phyloP scores from a whole-genome alignment of 1,284 basidiomycete species.

The Puccinia novopanici region DNA sequence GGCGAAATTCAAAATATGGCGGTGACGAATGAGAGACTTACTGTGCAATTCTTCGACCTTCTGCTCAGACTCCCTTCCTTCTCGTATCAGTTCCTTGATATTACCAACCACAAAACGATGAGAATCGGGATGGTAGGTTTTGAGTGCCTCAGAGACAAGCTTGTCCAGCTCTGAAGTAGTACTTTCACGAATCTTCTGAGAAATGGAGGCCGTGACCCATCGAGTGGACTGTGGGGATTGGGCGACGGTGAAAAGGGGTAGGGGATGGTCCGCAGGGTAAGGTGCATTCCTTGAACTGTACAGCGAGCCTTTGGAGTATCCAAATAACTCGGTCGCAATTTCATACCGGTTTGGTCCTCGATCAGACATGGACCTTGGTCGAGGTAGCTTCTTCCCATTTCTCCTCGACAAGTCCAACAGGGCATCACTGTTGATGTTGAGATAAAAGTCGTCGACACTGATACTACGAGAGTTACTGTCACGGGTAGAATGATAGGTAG shows the following conservation, averaged over 20 bases:
- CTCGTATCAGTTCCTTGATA: conserved; percentile 4
- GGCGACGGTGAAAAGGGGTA: not conserved
- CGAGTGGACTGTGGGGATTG: not conserved
- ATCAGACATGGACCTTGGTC: conserved; percentile 40
- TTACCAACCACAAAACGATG: conserved; percentile 37
- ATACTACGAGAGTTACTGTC: conserved; percentile 2
- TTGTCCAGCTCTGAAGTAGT: not conserved
- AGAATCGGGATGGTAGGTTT: conserved; percentile 19
- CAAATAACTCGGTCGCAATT: not conserved
- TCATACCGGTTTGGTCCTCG: conserved; percentile 19
- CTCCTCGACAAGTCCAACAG: conserved; percentile 24
- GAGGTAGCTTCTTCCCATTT: conserved; percentile 7
- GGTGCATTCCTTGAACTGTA: not conserved
- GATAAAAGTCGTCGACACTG: conserved; percentile 32
- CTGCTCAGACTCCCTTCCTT: conserved; percentile 11
- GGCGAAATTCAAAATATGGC: not conserved
- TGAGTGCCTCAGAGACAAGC: conserved; percentile 6
- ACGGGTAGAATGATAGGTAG: not conserved
- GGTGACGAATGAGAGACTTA: not conserved
- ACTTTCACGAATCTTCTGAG: conserved; percentile 3
- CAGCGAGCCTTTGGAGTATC: not conserved
- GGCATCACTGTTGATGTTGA: conserved; percentile 17
- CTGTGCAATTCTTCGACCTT: conserved; percentile 19
- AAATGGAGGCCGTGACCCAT: conserved; percentile 14
- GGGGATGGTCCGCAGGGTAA: not conserved